phyloP scores from a whole-genome alignment of 164 flowering plant species.

The Berberis vulgaris region DNA sequence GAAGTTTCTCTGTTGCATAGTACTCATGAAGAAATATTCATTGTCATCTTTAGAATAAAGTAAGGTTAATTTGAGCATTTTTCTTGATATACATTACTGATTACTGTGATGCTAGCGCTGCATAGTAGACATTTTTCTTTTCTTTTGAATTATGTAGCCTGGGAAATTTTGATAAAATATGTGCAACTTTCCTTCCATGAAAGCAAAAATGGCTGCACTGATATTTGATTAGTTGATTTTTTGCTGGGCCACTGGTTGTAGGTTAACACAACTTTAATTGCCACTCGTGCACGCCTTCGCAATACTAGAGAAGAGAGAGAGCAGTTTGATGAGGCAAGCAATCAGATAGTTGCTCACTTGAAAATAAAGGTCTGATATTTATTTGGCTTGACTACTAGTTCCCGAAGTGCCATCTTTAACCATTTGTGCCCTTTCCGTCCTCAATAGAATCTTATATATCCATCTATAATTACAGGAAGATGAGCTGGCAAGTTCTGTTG shows the following conservation, averaged over 20 bases:
- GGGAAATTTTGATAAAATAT: no score
- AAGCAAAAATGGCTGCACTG: background rate
- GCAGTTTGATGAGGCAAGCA: constrained; percentile 81
- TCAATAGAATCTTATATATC: constrained; percentile 1
- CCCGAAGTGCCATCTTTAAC: background rate
- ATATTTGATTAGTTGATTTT: background rate
- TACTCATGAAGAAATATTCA: no score
- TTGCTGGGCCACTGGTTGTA: constrained; percentile 10
- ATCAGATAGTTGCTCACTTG: constrained; percentile 59
- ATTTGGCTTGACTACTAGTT: background rate
- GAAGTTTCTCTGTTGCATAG: no score
- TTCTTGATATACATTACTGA: no score
- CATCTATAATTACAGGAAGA: constrained; percentile 50
- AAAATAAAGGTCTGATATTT: constrained; percentile 50
- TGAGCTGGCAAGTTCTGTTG: constrained; percentile 65
- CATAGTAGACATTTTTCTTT: no score
- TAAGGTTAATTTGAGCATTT: no score
- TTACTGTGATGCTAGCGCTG: no score
- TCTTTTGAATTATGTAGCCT: no score
- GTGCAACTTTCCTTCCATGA: no score
- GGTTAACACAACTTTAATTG: constrained; percentile 50
- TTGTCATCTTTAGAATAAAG: no score
- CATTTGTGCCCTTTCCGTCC: background rate
- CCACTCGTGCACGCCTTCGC: constrained; percentile 56
- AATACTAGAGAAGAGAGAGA: constrained; percentile 79